Conservation (phyloP, 768 basidiomycete genomes). For the Mycena floridula region DNA sequence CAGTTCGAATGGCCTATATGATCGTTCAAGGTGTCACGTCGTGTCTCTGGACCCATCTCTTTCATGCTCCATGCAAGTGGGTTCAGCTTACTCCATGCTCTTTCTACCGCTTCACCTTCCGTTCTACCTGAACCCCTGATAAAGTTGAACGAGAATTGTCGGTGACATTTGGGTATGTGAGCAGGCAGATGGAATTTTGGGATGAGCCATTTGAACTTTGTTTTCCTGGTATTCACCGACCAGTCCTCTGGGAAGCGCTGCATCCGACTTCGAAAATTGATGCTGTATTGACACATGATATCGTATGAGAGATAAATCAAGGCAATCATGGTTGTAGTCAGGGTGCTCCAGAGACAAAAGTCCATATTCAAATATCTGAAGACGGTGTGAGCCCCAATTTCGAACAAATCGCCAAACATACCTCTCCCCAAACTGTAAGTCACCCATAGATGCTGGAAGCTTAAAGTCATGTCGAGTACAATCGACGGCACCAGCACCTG, state of each 20-base stretch:
- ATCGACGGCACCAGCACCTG: no score
- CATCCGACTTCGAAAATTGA: background rate
- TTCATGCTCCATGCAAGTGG: background rate
- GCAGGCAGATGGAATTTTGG: background rate
- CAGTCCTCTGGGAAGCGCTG: background rate
- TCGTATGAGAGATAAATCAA: background rate
- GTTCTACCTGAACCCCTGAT: background rate
- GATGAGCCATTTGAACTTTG: background rate
- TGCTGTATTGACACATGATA: background rate
- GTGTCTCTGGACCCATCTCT: background rate
- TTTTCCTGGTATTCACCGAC: background rate
- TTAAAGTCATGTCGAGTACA: no score
- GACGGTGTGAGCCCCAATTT: background rate
- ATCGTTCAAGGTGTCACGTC: background rate
- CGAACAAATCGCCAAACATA: no score
- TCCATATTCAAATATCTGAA: background rate
- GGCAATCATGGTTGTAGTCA: background rate
- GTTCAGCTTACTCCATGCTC: background rate
- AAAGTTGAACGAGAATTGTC: background rate
- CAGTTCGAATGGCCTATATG: background rate
- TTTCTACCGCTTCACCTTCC: background rate
- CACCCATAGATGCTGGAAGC: no score
- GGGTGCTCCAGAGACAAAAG: background rate
- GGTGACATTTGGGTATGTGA: background rate
- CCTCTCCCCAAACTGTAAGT: no score